Base-by-base conservation (phyloP, 805 yeast genomes). In the Starmera caribaea region DNA sequence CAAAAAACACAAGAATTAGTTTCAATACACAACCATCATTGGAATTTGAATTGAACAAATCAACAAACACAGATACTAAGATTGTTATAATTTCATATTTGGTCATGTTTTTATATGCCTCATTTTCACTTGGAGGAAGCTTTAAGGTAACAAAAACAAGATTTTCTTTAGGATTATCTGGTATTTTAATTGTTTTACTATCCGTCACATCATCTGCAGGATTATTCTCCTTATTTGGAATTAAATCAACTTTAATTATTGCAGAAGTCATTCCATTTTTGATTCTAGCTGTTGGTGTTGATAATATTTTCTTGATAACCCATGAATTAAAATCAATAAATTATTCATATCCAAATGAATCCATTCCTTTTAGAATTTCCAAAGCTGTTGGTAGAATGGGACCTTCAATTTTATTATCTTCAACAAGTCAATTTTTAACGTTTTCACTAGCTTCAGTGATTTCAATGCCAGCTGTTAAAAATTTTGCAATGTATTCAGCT, bases 241-340 rank as follows among this genome's bases (percentile, higher is more conserved):
- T 89, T 37, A 86, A 84, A 52, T 84, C 95, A 0, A 90, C 97
- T 0, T 65, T 90, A 34, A 89, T 90, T 47, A 87, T 90, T 41
- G 97, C 97, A 3, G 97, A 92, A 57, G 98, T 90, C 6, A 90
- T 90, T 29, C 97, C 97, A 9, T 90, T 90, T 54, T 65, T 90
- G 51, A 83, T 90, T 12, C 67, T 90, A 42, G 98, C 98, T 0
- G 80, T 90, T 41, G 98, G 98, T n/a, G 87, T 90, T 24, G 98
- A 90, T 61, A 90, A 90, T 57, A 84, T 90, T 21, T 92, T 89
- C 54, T 64, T 90, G 47, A 75, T 90, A 16, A 81, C 87, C 1
- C 89, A 89, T 55, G 95, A 88, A 52, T 65, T 85, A 36, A 74
- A 78, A 34, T 61, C 68, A 15, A 71, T 79, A 26, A 73, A 73